Conservation (phyloP, 2,329 filamentous ascomycete species). For the Parascedosporium putredinis region DNA sequence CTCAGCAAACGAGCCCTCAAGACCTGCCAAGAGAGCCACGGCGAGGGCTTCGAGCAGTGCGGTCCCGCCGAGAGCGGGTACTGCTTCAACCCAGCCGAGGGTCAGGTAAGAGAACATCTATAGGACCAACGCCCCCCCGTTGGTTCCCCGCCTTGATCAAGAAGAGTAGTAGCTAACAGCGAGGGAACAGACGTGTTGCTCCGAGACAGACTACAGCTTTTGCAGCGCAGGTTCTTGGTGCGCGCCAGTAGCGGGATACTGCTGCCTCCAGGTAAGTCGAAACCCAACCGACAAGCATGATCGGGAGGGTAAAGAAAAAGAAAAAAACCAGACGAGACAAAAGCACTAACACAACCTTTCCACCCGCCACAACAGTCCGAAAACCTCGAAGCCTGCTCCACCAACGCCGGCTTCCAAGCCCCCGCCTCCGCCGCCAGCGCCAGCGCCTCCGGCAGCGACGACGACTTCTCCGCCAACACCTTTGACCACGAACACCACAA, state of each 20-base stretch:
- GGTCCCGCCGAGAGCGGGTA: conserved; percentile 3
- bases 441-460: neutral
- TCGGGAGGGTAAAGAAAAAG: no score
- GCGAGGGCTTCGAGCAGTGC: conserved; percentile 4
- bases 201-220: conserved; percentile 2
- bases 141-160: no score
- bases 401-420: neutral
- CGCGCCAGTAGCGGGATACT: conserved; percentile 5
- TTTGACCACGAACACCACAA: neutral
- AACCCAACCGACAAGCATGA: neutral
- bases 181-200: conserved; percentile 2
- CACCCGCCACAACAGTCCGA: neutral
- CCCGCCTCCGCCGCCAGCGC: neutral
- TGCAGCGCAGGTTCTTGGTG: conserved; percentile 3
- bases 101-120: conserved; percentile 6
- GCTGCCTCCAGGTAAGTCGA: conserved; percentile 2
- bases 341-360: no score
- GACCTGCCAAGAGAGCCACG: conserved; percentile 6
- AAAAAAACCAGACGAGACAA: no score
- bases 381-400: conserved; percentile 4
- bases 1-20: neutral
- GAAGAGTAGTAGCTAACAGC: neutral
- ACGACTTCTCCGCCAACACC: neutral
- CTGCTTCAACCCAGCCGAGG: conserved; percentile 3
- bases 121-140: no score